phyloP scores from a whole-genome alignment of 208 protist species.

The Jaenimonas drosophilae region DNA sequence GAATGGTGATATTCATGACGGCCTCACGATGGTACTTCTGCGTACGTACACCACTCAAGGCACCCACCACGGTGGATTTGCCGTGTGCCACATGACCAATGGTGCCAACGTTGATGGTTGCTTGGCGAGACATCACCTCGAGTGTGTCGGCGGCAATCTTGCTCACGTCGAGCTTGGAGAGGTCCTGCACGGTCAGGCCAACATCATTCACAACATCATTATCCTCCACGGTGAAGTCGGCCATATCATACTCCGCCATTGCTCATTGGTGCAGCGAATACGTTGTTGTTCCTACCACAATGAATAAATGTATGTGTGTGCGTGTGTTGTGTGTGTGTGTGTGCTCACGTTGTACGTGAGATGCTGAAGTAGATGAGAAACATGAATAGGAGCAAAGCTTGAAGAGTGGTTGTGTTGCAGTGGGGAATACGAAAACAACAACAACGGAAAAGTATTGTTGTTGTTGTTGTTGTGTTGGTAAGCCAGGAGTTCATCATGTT shows the following conservation, averaged over 20 bases:
- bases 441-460: constrained; percentile 2
- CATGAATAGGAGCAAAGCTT: too few relatives aligned
- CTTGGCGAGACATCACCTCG: constrained; percentile 98
- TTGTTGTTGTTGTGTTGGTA: constrained; percentile 6
- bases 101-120: constrained; percentile 99
- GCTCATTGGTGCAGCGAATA: not conserved
- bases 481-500: too few relatives aligned
- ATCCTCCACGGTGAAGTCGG: constrained; percentile 51
- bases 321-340: too few relatives aligned
- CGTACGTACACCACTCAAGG: constrained; percentile 98
- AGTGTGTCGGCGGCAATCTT: constrained; percentile 91
- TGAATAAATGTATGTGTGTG: too few relatives aligned
- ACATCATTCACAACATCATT: constrained; percentile 22
- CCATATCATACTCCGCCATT: constrained; percentile 65
- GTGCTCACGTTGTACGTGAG: too few relatives aligned
- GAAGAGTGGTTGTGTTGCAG: too few relatives aligned
- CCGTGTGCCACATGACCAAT: constrained; percentile 99
- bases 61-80: constrained; percentile 99
- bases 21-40: constrained; percentile 99
- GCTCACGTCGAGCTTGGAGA: constrained; percentile 51
- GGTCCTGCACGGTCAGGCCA: constrained; percentile 70
- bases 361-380: too few relatives aligned
- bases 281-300: too few relatives aligned
- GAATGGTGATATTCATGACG: constrained; percentile 99
- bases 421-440: constrained; percentile 4